Base-by-base conservation (phyloP, 352 stramenopile genomes). In the Pythium phragmitis region DNA sequence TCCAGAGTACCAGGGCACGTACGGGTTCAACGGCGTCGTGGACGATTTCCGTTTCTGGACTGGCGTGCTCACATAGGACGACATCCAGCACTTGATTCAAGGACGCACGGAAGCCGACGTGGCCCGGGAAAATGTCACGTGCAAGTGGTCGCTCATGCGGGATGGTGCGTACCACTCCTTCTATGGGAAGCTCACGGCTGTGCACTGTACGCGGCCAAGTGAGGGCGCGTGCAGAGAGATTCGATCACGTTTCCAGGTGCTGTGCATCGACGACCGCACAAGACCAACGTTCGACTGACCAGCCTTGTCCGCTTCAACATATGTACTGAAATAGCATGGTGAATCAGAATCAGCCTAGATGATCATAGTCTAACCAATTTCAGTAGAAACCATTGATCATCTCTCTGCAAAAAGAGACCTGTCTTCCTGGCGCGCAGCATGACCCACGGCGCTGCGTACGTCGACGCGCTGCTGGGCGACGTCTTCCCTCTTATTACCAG, bases 1-100 rank as follows among this genome's bases (percentile, higher is more conserved):
- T 21, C 21, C 21, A 21, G 21, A 21, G 21, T 21, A 21, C 21
- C 21, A 21, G 21, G 1, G 21, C 21, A 21, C 21, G 79, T 91
- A 88, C 54, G 77, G 75, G 42, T 91, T 89, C 42, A 82, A 78
- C 45, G 82, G 82, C 2, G 61, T 91, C 9, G 68, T 91, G 3
- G 71, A 79, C 54, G 79, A 91, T 49, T 68, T 82, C 50, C 70
- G 75, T 4, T 54, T 85, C 26, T 91, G 82, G 82, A 14, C 36
- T 19, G 34, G 52, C 26, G 52, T 30, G 21, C 62, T 68, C 2
- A 16, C 26, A n/a, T 9, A 23, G 2, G 23, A 43, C 6, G 62
- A 63, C 2, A 28, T 68, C 12, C 26, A 5, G 7, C 37, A 19
- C 7, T 54, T 68, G 33, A 6, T 11, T 9, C 33, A 37, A 37